phyloP scores from a whole-genome alignment of 164 flowering plant genomes.

The Aristolochia californica region DNA sequence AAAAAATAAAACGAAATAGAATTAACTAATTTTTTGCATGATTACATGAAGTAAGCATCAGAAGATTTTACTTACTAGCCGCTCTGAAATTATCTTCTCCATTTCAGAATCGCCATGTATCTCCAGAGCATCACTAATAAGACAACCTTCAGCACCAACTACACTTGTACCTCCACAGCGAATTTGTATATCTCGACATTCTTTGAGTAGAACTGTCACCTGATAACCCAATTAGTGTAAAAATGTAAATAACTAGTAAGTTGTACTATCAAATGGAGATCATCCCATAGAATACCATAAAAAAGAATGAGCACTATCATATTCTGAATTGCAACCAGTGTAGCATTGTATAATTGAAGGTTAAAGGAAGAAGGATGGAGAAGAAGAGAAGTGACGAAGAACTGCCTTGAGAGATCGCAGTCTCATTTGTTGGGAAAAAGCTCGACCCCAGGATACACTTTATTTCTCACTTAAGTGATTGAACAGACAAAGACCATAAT shows the following conservation, averaged over 20 bases:
- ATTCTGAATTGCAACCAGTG: too few species aligned
- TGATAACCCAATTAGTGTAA: constrained; percentile 11
- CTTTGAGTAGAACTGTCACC: constrained; percentile 86
- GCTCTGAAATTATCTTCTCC: constrained; percentile 51
- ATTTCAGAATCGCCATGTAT: constrained; percentile 32
- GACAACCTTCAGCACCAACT: constrained; percentile 17
- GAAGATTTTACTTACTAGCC: constrained; percentile 13
- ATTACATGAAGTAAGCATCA: neutral
- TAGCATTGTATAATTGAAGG: too few species aligned
- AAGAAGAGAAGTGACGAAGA: too few species aligned
- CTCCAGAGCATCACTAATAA: constrained; percentile 11
- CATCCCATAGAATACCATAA: too few species aligned
- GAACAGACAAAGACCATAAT: too few species aligned
- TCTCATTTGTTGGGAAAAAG: too few species aligned
- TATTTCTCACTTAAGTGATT: too few species aligned
- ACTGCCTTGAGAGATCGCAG: too few species aligned
- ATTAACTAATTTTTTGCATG: neutral
- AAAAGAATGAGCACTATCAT: too few species aligned
- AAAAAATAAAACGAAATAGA: neutral
- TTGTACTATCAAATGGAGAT: too few species aligned
- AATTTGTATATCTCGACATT: constrained; percentile 83
- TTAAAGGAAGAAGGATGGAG: too few species aligned
- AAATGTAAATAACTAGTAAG: neutral
- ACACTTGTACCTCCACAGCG: constrained; percentile 48
- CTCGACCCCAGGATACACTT: too few species aligned